phyloP scores from a whole-genome alignment of 1,284 basidiomycete species.

The Tylopilus microsporus region DNA sequence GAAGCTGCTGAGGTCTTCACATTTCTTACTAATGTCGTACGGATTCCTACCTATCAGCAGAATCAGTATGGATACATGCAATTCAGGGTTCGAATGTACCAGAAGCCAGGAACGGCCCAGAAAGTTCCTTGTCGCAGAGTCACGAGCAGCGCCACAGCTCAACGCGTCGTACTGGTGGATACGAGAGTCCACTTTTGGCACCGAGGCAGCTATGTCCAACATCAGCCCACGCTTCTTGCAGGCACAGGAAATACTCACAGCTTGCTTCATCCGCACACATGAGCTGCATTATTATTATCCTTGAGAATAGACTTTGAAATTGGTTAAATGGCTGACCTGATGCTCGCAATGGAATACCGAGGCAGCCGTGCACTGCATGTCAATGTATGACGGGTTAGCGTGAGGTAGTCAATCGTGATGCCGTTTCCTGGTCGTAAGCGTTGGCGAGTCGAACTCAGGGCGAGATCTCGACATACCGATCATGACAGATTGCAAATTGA shows the following conservation, averaged over 20 bases:
- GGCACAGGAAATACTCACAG: slow-evolving; percentile 30
- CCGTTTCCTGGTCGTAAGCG: slow-evolving; percentile 47
- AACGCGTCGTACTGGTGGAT: slow-evolving; percentile 48
- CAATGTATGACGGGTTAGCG: slow-evolving; percentile 42
- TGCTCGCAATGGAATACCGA: slow-evolving; percentile 38
- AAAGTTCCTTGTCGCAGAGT: slow-evolving; percentile 39
- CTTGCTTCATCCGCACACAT: slow-evolving; percentile 48
- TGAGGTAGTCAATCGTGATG: slow-evolving; percentile 44
- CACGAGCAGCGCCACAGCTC: slow-evolving; percentile 37
- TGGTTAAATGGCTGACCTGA: slow-evolving; percentile 6
- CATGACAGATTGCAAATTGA: slow-evolving; percentile 77
- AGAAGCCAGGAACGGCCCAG: slow-evolving; percentile 30
- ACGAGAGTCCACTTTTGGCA: slow-evolving; percentile 43
- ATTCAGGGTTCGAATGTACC: slow-evolving; percentile 27
- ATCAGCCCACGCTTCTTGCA: background rate
- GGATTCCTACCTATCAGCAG: slow-evolving; percentile 34
- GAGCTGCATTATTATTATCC: slow-evolving; percentile 25
- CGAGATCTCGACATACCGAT: slow-evolving; percentile 55
- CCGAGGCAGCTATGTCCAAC: slow-evolving; percentile 36
- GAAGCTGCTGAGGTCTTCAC: slow-evolving; percentile 37
- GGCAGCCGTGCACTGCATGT: slow-evolving; percentile 49
- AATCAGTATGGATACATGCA: slow-evolving; percentile 27
- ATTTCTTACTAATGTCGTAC: slow-evolving; percentile 55
- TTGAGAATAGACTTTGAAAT: background rate
- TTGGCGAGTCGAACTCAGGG: background rate